Conservation (phyloP, 768 basidiomycete genomes). For the Boletus fagicola region DNA sequence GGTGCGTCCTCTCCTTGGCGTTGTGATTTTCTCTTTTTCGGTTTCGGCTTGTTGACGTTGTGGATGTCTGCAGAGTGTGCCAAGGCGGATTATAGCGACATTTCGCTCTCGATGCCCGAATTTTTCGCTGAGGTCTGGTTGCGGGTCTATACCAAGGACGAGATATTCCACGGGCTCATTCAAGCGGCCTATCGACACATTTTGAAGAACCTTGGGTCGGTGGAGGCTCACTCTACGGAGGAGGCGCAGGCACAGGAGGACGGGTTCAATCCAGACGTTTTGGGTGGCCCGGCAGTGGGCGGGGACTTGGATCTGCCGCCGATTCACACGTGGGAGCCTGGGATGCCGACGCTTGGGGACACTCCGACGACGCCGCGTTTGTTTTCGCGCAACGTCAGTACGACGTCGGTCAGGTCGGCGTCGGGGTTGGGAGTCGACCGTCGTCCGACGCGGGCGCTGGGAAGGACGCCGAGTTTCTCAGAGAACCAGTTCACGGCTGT, state of each 20-base stretch:
- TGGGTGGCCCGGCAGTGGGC: background rate
- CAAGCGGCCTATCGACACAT: conserved; percentile 65
- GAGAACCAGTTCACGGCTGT: conserved; percentile 52
- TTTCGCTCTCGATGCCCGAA: conserved; percentile 62
- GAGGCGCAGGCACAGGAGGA: conserved; percentile 2
- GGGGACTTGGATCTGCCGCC: conserved; percentile 26
- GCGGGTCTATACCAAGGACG: conserved; percentile 68
- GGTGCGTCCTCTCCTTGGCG: conserved; percentile 37
- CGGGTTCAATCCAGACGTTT: conserved; percentile 13
- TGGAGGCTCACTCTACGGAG: background rate
- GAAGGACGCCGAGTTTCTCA: conserved; percentile 30
- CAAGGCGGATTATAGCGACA: conserved; percentile 51
- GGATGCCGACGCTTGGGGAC: background rate
- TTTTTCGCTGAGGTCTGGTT: conserved; percentile 70
- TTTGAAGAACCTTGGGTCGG: conserved; percentile 24
- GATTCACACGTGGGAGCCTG: conserved; percentile 18
- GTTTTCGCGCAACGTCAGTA: conserved; percentile 17
- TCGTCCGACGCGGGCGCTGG: conserved; percentile 20
- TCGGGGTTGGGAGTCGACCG: background rate
- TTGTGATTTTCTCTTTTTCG: background rate
- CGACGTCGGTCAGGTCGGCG: conserved; percentile 5
- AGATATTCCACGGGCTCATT: conserved; percentile 52
- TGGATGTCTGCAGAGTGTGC: conserved; percentile 38
- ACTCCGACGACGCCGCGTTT: conserved; percentile 33
- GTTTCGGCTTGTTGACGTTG: background rate